Evolutionary conservation across 2,329 filamentous ascomycete genomes (phyloP).

Genomic region (Graphilbum sp.): DNA sequence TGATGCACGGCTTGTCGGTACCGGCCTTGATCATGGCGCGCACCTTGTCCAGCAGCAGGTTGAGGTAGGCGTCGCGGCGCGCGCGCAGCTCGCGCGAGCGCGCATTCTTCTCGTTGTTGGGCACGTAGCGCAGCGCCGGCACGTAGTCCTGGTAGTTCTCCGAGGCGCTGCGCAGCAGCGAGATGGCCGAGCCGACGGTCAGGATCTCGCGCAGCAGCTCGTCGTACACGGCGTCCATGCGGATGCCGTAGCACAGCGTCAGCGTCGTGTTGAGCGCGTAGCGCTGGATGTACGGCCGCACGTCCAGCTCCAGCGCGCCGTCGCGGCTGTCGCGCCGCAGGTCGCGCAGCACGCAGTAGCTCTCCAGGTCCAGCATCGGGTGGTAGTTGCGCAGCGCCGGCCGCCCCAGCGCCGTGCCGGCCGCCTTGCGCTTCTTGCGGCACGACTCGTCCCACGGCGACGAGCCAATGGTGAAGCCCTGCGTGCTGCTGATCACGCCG

Average conservation of each 20-base stretch:
- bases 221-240: constrained; percentile 34
- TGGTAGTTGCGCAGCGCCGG: constrained; percentile 57
- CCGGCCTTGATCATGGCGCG: constrained; percentile 13
- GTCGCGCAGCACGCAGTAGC: constrained; percentile 54
- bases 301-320: constrained; percentile 40
- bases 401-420: constrained; percentile 61
- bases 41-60: constrained; percentile 44
- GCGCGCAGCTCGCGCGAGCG: constrained; percentile 36
- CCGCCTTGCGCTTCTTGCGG: constrained; percentile 61
- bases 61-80: constrained; percentile 32
- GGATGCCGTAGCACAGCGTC: constrained; percentile 64
- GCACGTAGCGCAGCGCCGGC: constrained; percentile 42
- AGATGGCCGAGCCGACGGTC: constrained; percentile 58
- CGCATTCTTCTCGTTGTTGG: constrained; percentile 29
- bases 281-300: constrained; percentile 55
- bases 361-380: constrained; percentile 68
- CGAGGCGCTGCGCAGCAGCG: constrained; percentile 50
- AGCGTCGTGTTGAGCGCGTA: constrained; percentile 64
- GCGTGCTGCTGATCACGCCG: constrained; percentile 57
- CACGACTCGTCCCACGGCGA: constrained; percentile 74
- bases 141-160: constrained; percentile 57
- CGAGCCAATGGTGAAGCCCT: constrained; percentile 70
- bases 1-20: constrained; percentile 14
- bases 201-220: constrained; percentile 59
- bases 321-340: constrained; percentile 42